phyloP scores from a whole-genome alignment of 805 yeast genomes.

The Wickerhamomyces pijperi region DNA sequence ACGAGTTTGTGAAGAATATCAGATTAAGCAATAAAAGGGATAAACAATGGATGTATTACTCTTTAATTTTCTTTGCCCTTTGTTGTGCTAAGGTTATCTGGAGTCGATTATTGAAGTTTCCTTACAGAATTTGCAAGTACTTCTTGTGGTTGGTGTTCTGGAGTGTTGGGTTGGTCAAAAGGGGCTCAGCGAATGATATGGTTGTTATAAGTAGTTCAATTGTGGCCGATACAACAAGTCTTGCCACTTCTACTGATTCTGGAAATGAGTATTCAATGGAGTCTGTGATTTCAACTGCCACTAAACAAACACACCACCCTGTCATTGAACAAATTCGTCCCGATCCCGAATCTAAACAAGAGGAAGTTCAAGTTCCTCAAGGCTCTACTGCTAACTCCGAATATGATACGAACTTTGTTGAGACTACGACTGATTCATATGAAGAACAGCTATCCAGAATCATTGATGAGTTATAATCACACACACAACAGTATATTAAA shows the following conservation, averaged over 20 bases:
- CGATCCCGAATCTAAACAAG: too few relatives aligned
- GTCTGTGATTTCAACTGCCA: neutral
- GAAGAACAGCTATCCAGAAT: conserved; percentile 3
- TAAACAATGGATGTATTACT: conserved; percentile 13
- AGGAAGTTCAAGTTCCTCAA: too few relatives aligned
- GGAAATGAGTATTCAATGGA: too few relatives aligned
- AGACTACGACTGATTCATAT: too few relatives aligned
- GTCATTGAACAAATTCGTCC: neutral
- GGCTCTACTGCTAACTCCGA: too few relatives aligned
- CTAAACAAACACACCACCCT: neutral
- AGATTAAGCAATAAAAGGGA: conserved; percentile 15
- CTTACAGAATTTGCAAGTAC: conserved; percentile 8
- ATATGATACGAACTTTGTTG: too few relatives aligned
- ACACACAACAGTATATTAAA: too few relatives aligned
- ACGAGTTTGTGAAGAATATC: conserved; percentile 16
- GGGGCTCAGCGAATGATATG: neutral
- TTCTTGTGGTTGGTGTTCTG: conserved; percentile 6
- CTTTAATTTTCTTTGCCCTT: conserved; percentile 12
- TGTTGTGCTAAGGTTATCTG: conserved; percentile 14
- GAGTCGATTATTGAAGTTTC: conserved; percentile 13
- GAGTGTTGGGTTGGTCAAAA: conserved; percentile 7
- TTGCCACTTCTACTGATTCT: neutral
- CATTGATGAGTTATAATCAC: conserved; percentile 9
- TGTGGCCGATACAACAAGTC: conserved; percentile 1
- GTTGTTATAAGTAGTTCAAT: neutral